Conservation (phyloP, 768 basidiomycete genomes). For the Lactifluus hygrophoroides region DNA sequence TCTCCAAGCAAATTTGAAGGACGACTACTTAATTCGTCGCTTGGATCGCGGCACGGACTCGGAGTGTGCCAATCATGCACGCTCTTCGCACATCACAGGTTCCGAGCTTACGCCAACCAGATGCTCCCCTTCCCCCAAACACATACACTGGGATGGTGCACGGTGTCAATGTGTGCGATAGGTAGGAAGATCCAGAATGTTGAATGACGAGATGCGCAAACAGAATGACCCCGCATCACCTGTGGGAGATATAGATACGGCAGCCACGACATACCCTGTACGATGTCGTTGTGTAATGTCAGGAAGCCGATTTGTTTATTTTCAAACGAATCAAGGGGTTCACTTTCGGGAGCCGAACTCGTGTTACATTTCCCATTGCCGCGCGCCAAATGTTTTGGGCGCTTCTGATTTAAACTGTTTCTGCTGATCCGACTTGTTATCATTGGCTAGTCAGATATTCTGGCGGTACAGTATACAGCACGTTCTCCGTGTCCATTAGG, state of each 20-base stretch:
- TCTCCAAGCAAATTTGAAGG: neutral
- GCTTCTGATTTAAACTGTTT: too few species aligned
- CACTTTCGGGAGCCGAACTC: neutral
- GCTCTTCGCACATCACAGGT: neutral
- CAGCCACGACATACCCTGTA: neutral
- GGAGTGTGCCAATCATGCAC: neutral
- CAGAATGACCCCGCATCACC: too few species aligned
- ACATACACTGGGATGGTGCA: too few species aligned
- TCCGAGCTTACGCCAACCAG: neutral
- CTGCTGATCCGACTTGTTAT: neutral
- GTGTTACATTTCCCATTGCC: neutral
- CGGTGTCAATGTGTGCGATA: too few species aligned
- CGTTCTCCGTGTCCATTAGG: neutral
- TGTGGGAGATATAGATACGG: neutral
- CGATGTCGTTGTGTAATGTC: neutral
- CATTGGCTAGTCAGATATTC: neutral
- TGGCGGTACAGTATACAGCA: too few species aligned
- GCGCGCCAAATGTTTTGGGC: too few species aligned
- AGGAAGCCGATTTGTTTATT: neutral
- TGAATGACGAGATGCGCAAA: neutral
- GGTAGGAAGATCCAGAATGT: too few species aligned
- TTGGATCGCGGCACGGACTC: neutral
- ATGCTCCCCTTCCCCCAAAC: neutral
- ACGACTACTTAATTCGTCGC: neutral
- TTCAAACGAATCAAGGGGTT: neutral